Conservation (phyloP, 257 asterid species). For the Nicotiana obtusifolia region DNA sequence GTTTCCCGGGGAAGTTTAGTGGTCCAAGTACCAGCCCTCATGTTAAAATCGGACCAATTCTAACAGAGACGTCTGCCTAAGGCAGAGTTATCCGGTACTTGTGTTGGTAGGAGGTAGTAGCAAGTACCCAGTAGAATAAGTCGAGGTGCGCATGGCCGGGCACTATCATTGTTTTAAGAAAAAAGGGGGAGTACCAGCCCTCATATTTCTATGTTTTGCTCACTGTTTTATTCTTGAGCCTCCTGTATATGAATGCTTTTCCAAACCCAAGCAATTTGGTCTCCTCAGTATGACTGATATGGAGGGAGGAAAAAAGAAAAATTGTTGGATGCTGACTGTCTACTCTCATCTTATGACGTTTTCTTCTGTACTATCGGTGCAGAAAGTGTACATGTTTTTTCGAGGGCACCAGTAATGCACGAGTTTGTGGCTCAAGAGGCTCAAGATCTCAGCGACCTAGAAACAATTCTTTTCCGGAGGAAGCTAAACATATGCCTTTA, state of each 20-base stretch:
- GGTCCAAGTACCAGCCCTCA: neutral
- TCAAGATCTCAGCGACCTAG: neutral
- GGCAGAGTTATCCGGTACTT: neutral
- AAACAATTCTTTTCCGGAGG: neutral
- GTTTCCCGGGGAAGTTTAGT: neutral
- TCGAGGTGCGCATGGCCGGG: neutral
- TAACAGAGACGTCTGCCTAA: neutral
- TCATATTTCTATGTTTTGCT: no score
- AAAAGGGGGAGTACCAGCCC: neutral
- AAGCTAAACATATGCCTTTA: neutral
- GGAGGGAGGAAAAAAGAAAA: neutral
- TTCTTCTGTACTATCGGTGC: slow-evolving; percentile 23
- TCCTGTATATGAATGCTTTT: no score
- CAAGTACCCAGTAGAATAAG: neutral
- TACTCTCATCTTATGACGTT: neutral
- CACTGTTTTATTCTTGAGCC: no score
- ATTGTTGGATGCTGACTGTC: neutral
- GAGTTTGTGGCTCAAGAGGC: neutral
- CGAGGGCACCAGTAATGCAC: slow-evolving; percentile 64
- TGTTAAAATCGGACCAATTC: neutral
- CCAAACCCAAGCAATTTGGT: neutral
- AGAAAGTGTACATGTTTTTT: slow-evolving; percentile 83
- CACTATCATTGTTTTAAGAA: neutral
- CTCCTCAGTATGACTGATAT: neutral
- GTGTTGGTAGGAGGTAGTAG: neutral